Conservation (phyloP, 2,329 filamentous ascomycete genomes). For the Bipolaris victoriae region DNA sequence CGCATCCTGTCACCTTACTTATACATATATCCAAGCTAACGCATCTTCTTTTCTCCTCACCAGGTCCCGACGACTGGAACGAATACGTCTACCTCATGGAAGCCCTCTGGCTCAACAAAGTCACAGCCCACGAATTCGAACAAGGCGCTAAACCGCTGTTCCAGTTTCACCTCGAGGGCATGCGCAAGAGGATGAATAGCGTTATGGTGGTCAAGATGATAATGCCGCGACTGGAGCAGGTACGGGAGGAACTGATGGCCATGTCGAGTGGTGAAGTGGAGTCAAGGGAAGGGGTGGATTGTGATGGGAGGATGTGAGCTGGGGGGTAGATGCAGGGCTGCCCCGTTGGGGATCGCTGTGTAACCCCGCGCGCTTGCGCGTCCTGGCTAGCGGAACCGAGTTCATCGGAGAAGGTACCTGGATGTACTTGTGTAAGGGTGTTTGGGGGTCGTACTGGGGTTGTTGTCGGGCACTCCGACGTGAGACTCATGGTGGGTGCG, state of each 20-base stretch:
- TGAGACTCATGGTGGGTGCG: too few relatives aligned
- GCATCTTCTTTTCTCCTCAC: too few relatives aligned
- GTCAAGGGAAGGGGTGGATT: background rate
- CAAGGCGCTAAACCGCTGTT: slow-evolving; percentile 13
- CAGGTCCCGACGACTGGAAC: slow-evolving; percentile 20
- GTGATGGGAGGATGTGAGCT: background rate
- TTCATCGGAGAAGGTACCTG: background rate
- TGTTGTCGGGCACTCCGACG: background rate
- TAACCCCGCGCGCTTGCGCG: background rate
- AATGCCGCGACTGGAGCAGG: slow-evolving; percentile 9
- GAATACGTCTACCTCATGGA: slow-evolving; percentile 22
- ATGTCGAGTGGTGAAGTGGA: background rate
- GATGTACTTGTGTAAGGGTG: background rate
- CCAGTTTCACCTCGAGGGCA: background rate
- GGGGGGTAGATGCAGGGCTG: background rate
- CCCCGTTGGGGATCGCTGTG: background rate
- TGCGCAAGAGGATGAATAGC: slow-evolving; percentile 16
- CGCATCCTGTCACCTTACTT: too few relatives aligned
- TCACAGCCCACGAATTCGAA: slow-evolving; percentile 10
- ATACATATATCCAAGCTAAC: background rate
- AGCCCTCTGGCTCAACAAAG: slow-evolving; percentile 8
- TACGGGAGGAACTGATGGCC: background rate
- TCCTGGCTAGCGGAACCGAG: background rate
- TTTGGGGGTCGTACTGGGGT: background rate
- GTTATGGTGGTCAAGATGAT: slow-evolving; percentile 9